A percentile compares a stretch with the other conserved stretches of the same genome.
These are phyloP conservation scores for Pugionium dolabratum DNA, from an alignment of 345 rosid genomes.

Conservation along the genomic window DNA sequence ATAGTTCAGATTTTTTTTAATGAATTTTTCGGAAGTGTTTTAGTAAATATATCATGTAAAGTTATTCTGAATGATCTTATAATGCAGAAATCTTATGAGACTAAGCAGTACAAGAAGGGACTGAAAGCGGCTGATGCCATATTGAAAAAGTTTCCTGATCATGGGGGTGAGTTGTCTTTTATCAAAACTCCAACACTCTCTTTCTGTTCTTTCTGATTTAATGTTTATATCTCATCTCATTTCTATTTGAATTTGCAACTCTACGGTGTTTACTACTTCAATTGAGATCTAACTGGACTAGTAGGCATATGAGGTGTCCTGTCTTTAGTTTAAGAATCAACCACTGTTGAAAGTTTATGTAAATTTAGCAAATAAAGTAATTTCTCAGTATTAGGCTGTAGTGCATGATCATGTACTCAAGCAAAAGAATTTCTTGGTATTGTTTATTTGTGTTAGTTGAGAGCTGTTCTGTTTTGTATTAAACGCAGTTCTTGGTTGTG, in stretches of 20 bases:
- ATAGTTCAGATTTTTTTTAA: no score
- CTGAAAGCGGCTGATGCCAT: constrained; percentile 97
- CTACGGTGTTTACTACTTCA: background rate
- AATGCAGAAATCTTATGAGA: constrained; percentile 96
- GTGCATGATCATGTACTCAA: constrained; percentile 22
- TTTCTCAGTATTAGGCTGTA: background rate
- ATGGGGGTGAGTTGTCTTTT: constrained; percentile 73
- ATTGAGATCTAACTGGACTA: background rate
- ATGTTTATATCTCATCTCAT: background rate
- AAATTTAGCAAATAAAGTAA: background rate
- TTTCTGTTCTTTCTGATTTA: background rate
- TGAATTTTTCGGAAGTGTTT: background rate
- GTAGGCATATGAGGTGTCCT: background rate
- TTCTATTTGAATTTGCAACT: constrained; percentile 4
- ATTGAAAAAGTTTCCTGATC: constrained; percentile 95
- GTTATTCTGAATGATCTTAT: constrained; percentile 10
- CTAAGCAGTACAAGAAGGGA: constrained; percentile 97
- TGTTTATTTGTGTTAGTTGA: background rate
- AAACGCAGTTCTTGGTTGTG: no score
- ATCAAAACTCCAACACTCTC: background rate
- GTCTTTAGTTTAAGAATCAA: background rate
- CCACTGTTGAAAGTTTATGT: background rate
- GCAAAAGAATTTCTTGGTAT: constrained; percentile 3
- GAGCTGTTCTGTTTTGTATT: no score
- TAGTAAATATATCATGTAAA: background rate